phyloP scores from a whole-genome alignment of 139 green algal genomes.

The Penium margaritaceum region DNA sequence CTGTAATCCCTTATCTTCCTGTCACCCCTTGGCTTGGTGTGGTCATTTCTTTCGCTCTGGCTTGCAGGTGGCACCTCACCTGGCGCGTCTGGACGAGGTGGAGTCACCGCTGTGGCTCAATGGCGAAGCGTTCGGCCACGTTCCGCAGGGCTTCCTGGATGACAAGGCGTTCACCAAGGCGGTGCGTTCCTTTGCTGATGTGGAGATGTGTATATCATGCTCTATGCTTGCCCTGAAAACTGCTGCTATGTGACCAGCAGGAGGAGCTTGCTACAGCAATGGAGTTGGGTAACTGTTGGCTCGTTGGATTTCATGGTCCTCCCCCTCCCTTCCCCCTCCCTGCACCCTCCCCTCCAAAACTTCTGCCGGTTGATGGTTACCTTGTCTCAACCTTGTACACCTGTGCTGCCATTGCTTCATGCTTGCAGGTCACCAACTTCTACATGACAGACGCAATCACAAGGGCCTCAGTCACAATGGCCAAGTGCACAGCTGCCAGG shows the following conservation, averaged over 20 bases:
- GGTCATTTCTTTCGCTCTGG: background rate
- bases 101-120: conserved; percentile 75
- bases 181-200: background rate
- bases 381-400: background rate
- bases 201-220: background rate
- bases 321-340: background rate
- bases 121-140: conserved; percentile 58
- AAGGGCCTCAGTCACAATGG: conserved; percentile 84
- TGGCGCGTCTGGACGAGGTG: conserved; percentile 53
- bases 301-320: background rate
- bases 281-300: background rate
- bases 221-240: background rate
- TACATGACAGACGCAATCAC: conserved; percentile 95
- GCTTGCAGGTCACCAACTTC: conserved; percentile 65
- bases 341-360: background rate
- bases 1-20: background rate
- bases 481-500: conserved; percentile 49
- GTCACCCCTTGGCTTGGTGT: background rate
- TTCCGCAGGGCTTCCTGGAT: conserved; percentile 4
- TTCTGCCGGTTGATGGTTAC: background rate
- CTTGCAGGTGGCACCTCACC: conserved; percentile 34
- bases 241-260: background rate
- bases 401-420: background rate
- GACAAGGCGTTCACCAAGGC: background rate
- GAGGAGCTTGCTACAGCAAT: background rate